Evolutionary conservation across 441 rosid species (phyloP).

Genomic region (Adansonia gregorii): DNA sequence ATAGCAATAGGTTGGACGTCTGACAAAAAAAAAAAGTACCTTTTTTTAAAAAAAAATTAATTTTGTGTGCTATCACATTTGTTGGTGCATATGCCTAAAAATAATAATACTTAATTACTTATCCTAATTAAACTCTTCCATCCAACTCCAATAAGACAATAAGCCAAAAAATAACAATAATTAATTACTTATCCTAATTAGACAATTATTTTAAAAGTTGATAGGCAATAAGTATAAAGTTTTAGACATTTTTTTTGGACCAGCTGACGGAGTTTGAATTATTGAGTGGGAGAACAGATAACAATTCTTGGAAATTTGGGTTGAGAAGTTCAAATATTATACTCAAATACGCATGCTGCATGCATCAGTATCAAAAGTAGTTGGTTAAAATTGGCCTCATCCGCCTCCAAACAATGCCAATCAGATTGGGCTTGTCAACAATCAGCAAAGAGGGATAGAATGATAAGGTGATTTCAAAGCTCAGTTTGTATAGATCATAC

Average conservation of each 20-base stretch:
- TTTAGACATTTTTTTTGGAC: too few relatives aligned
- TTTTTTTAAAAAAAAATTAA: neutral
- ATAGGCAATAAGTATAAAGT: too few relatives aligned
- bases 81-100: conserved; percentile 19
- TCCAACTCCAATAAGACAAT: too few relatives aligned
- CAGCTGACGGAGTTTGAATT: conserved; percentile 4
- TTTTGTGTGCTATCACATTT: neutral
- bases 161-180: too few relatives aligned
- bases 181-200: too few relatives aligned
- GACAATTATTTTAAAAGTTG: too few relatives aligned
- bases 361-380: conserved; percentile 2
- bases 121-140: too few relatives aligned
- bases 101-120: neutral
- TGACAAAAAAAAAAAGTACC: neutral
- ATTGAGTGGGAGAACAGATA: conserved; percentile 13
- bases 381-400: neutral
- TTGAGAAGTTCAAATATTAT: neutral
- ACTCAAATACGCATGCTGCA: neutral
- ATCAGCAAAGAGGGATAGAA: neutral
- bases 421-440: neutral
- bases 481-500: neutral
- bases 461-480: conserved; percentile 26
- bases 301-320: conserved; percentile 24
- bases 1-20: conserved; percentile 19
- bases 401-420: conserved; percentile 16